phyloP scores from a whole-genome alignment of 2,329 filamentous ascomycete species.

The Colletotrichum sp. region DNA sequence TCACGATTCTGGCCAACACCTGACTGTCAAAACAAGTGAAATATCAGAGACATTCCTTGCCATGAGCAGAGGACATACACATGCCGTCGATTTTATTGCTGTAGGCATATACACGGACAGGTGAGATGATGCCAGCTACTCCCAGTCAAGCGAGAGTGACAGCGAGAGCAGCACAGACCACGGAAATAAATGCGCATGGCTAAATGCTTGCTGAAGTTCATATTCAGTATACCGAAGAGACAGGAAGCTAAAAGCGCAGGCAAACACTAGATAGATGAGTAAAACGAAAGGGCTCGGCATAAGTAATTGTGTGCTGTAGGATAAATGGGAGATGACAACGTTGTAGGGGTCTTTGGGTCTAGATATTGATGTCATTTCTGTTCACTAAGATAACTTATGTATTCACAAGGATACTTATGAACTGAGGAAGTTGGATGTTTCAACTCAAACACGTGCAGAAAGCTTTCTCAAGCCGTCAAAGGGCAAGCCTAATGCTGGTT shows the following conservation, averaged over 20 bases:
- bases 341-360: neutral
- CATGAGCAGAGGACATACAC: neutral
- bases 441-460: too few species aligned
- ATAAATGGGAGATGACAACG: neutral
- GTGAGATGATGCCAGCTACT: neutral
- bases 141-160: neutral
- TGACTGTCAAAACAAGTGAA: neutral
- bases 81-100: fast-evolving
- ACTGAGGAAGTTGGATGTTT: fast-evolving
- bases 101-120: fast-evolving
- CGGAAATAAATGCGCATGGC: fast-evolving
- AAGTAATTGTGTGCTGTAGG: neutral
- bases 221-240: neutral
- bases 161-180: neutral
- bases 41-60: fast-evolving
- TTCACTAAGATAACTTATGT: neutral
- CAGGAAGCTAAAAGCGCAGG: neutral
- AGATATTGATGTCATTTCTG: fast-evolving
- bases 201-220: fast-evolving
- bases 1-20: neutral
- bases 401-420: neutral
- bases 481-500: fast-evolving
- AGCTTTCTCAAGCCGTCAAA: neutral
- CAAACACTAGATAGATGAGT: fast-evolving
- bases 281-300: fast-evolving